Conservation (phyloP, 176 grass and related monocot genomes). For the Carex myosuroides region DNA sequence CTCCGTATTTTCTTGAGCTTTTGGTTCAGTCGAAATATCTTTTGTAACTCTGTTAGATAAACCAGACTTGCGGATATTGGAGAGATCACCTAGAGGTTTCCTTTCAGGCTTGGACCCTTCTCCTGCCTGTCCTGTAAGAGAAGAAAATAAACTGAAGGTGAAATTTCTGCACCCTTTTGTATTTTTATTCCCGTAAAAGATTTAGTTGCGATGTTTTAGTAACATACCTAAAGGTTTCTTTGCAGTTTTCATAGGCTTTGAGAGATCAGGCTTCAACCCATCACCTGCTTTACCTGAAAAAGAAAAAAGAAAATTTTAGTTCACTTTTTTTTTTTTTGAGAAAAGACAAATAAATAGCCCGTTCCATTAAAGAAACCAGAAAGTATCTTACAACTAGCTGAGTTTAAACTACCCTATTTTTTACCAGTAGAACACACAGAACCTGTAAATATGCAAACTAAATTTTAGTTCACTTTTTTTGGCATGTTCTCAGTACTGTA, state of each 20-base stretch:
- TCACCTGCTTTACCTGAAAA: conserved; percentile 7
- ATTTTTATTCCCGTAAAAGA: background rate
- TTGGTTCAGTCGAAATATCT: background rate
- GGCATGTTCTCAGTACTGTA: background rate
- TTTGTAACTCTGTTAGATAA: background rate
- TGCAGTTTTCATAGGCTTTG: conserved; percentile 3
- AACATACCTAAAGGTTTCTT: conserved; percentile 22
- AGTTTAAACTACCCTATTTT: too few species aligned
- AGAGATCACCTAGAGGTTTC: conserved; percentile 17
- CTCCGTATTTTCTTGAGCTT: background rate
- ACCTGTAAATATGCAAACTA: too few species aligned
- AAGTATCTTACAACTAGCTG: too few species aligned
- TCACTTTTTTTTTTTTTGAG: too few species aligned
- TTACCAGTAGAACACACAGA: too few species aligned
- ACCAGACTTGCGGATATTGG: conserved; percentile 5
- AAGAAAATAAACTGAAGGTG: background rate
- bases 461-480: background rate
- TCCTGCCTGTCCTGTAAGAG: conserved; percentile 14
- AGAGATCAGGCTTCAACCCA: conserved; percentile 15
- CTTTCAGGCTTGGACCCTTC: conserved; percentile 4
- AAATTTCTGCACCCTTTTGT: background rate
- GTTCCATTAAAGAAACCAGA: too few species aligned
- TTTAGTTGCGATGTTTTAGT: background rate
- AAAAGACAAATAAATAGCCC: too few species aligned
- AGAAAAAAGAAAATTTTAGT: background rate